Conservation (phyloP, 129 eudicot genomes). For the Artemisia tridentata region DNA sequence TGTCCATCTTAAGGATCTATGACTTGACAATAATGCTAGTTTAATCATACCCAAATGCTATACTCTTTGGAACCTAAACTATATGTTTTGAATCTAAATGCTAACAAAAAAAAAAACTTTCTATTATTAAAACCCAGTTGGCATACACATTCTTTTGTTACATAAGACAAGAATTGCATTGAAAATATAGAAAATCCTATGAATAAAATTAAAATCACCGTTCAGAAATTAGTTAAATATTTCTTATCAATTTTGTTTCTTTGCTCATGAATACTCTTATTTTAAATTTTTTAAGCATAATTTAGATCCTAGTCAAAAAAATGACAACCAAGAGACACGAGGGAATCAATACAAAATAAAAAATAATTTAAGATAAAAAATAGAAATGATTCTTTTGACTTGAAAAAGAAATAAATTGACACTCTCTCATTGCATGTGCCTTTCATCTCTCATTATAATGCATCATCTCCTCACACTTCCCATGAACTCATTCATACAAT, state of each 20-base stretch:
- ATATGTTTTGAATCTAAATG: too few relatives aligned
- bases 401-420: slow-evolving; percentile 27
- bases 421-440: slow-evolving; percentile 28
- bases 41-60: too few relatives aligned
- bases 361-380: background rate
- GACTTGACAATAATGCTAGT: too few relatives aligned
- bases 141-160: too few relatives aligned
- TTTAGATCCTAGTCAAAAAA: slow-evolving; percentile 16
- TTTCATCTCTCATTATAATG: slow-evolving; percentile 31
- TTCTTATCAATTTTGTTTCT: too few relatives aligned
- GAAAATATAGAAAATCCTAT: slow-evolving; percentile 5
- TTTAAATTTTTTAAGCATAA: background rate
- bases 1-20: too few relatives aligned
- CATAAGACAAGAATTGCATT: background rate
- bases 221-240: background rate
- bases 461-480: slow-evolving; percentile 39
- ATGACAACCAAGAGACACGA: slow-evolving; percentile 35
- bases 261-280: too few relatives aligned
- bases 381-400: slow-evolving; percentile 38
- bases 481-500: slow-evolving; percentile 23
- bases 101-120: background rate
- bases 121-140: too few relatives aligned
- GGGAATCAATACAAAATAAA: slow-evolving; percentile 17
- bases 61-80: too few relatives aligned
- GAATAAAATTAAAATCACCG: slow-evolving; percentile 25